Evolutionary conservation across 1,284 basidiomycete species (phyloP), one percentile per base, ranked within the genome.

Genomic region (Cutaneotrichosporon sp.): DNA sequence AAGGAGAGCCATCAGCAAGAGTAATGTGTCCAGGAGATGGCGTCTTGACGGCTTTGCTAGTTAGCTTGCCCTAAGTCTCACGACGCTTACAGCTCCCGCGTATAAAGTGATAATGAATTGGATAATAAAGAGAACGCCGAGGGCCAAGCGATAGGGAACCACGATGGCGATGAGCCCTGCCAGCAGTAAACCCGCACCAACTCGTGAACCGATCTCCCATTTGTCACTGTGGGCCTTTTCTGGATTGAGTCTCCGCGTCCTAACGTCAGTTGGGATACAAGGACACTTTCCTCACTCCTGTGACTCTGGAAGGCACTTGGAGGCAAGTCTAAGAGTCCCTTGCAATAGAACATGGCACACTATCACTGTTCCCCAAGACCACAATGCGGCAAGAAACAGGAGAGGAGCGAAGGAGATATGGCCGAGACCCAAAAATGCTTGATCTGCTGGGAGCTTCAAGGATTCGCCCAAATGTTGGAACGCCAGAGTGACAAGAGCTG

Each of bases 121-220:
- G 35, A 90, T 81, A 14, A 86, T 60, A 80, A 86, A 90, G 59
- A 85, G 84, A 31, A 87, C 83, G 14, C 94, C 79, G 68, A 88
- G 91, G 2, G 86, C 89, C 27, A 93, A 87, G 72, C 96, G 91
- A 81, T 89, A 90, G 0, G 93, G 92, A 19, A 94, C 78, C 52
- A 34, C 6, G 29, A 45, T 20, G 27, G n/a, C 9, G 8, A 45
- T 24, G 19, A 24, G 42, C 10, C 24, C 38, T 16, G 26, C 20
- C 9, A 41, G 11, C 4, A 41, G 24, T 7, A 26, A 14, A 16
- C 38, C 38, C 20, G 26, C 12, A 14, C 22, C 38, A 4, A 41
- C 22, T 6, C 38, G 38, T 14, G 38, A 41, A 22, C 38, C 38
- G n/a, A 41, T 41, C 12, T 20, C 38, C 38, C 3, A 41, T 20